phyloP scores from a whole-genome alignment of 805 yeast genomes.

The Wickerhamiella lipophila region DNA sequence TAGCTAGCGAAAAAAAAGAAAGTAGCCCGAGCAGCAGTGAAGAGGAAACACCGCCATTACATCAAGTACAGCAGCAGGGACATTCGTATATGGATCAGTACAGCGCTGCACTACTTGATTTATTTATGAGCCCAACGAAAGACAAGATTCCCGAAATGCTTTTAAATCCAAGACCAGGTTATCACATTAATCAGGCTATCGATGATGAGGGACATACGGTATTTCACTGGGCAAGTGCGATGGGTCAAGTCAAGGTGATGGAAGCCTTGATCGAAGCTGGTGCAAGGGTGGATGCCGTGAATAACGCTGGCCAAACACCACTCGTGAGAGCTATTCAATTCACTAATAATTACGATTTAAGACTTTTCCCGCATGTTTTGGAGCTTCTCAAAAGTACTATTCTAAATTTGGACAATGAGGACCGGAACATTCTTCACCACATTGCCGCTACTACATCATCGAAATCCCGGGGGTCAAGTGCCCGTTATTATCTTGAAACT shows the following conservation, averaged over 20 bases:
- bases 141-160: constrained; percentile 52
- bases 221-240: constrained; percentile 95
- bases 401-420: constrained; percentile 61
- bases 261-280: constrained; percentile 66
- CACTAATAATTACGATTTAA: constrained; percentile 72
- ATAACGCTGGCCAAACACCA: constrained; percentile 74
- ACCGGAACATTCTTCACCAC: constrained; percentile 73
- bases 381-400: constrained; percentile 65
- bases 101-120: constrained; percentile 38
- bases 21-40: constrained; percentile 11
- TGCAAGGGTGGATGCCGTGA: constrained; percentile 48
- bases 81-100: constrained; percentile 28
- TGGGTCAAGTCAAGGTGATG: constrained; percentile 71
- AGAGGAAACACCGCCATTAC: neutral
- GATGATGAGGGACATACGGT: constrained; percentile 94
- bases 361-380: constrained; percentile 66
- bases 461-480: constrained; percentile 59
- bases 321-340: constrained; percentile 72
- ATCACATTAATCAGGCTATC: constrained; percentile 63
- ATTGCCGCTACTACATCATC: constrained; percentile 58
- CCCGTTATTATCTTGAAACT: constrained; percentile 69
- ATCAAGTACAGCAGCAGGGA: neutral
- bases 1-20: constrained; percentile 8
- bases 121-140: constrained; percentile 46
- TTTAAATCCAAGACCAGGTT: constrained; percentile 48